Evolutionary conservation across 2,329 filamentous ascomycete genomes (phyloP).

Genomic region (Escovopsis sp.): DNA sequence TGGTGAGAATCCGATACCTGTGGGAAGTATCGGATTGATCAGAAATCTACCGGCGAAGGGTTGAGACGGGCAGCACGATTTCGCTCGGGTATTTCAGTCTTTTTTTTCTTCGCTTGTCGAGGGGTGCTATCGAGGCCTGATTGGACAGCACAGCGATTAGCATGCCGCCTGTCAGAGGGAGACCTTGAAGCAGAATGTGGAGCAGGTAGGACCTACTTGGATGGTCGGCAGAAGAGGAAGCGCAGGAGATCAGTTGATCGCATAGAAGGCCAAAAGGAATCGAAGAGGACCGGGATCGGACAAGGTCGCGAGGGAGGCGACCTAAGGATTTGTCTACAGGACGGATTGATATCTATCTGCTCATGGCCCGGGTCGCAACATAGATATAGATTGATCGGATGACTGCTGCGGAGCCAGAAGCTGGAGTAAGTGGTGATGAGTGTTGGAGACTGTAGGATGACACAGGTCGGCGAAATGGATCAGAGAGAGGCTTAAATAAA

Average conservation of each 20-base stretch:
- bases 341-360: slow-evolving; percentile 10
- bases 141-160: not conserved
- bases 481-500: too few relatives aligned
- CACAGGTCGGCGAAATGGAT: too few relatives aligned
- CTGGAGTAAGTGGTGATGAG: not conserved
- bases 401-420: not conserved
- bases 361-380: slow-evolving; percentile 3
- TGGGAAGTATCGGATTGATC: slow-evolving; percentile 66
- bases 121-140: slow-evolving; percentile 48
- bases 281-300: slow-evolving; percentile 4
- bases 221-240: slow-evolving; percentile 77
- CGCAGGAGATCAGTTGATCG: slow-evolving; percentile 80
- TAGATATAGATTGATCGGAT: not conserved
- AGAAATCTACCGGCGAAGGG: slow-evolving; percentile 15
- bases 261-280: slow-evolving; percentile 51
- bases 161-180: not conserved
- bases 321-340: slow-evolving; percentile 11
- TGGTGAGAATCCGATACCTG: slow-evolving; percentile 64
- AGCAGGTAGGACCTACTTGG: slow-evolving; percentile 52
- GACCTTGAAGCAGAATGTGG: not conserved
- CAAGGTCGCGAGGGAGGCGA: slow-evolving; percentile 2
- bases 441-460: too few relatives aligned
- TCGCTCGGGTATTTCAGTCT: slow-evolving; percentile 5
- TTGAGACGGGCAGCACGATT: slow-evolving; percentile 5
- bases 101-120: slow-evolving; percentile 5